phyloP scores from a whole-genome alignment of 2,329 filamentous ascomycete genomes.

The Teratosphaeria viscida region DNA sequence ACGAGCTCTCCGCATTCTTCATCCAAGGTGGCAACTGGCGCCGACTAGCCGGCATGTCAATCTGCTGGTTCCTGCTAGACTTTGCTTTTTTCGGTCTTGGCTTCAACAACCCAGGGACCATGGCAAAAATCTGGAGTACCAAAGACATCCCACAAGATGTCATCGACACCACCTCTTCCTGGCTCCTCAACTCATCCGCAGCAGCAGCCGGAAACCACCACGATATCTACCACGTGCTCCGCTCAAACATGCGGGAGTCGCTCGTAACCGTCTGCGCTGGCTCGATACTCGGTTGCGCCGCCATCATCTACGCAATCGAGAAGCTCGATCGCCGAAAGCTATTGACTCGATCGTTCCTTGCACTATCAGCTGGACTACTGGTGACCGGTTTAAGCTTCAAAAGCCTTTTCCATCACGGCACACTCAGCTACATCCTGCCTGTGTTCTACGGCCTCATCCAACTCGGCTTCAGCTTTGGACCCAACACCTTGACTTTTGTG shows the following conservation, averaged over 20 bases:
- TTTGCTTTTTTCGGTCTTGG: constrained; percentile 11
- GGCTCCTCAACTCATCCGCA: background rate
- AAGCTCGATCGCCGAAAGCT: constrained; percentile 32
- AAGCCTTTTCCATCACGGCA: constrained; percentile 18
- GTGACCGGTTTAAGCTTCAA: constrained; percentile 34
- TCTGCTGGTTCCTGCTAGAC: constrained; percentile 12
- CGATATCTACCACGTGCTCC: constrained; percentile 10
- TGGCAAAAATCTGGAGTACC: background rate
- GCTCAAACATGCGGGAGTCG: background rate
- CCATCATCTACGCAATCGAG: constrained; percentile 31
- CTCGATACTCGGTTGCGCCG: constrained; percentile 32
- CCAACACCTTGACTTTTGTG: constrained; percentile 15
- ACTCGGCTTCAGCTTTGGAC: constrained; percentile 40
- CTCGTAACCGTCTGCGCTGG: constrained; percentile 21
- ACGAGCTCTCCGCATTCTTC: constrained; percentile 9
- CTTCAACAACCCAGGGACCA: constrained; percentile 1
- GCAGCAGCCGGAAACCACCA: constrained; percentile 4
- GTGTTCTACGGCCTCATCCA: constrained; percentile 36
- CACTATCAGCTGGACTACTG: constrained; percentile 33
- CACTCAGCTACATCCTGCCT: constrained; percentile 24
- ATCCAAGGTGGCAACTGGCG: constrained; percentile 13
- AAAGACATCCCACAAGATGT: background rate
- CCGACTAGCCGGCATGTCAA: constrained; percentile 11
- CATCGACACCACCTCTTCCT: background rate
- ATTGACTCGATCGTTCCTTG: constrained; percentile 36